Conservation (phyloP, 371 early-diverging fungal genomes). For the Mucor irregularis region DNA sequence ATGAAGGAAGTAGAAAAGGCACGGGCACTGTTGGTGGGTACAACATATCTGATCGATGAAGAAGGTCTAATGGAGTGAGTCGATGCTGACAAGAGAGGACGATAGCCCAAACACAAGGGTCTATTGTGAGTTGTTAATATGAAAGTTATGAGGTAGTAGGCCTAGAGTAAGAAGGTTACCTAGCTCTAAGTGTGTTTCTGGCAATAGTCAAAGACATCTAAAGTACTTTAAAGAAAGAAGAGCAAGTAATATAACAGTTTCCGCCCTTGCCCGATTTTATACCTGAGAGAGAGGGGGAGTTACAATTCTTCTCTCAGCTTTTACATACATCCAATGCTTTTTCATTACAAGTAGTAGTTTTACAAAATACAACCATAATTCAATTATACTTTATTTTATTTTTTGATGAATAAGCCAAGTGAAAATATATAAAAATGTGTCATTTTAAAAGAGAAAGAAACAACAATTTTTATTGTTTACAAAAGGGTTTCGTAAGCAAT, state of each 20-base stretch:
- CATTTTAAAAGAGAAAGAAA: slow-evolving; percentile 1
- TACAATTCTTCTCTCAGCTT: not conserved
- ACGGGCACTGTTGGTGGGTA: slow-evolving; percentile 1
- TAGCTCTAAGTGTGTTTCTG: not conserved
- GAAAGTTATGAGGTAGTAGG: not conserved
- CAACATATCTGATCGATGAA: not conserved
- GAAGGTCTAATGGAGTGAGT: not conserved
- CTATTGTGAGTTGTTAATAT: not conserved
- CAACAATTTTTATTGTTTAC: slow-evolving; percentile 38
- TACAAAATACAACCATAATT: not conserved
- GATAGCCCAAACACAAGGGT: slow-evolving; percentile 1
- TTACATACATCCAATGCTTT: not conserved
- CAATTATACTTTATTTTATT: not conserved
- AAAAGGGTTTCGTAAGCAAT: slow-evolving; percentile 93
- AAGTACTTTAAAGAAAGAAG: not conserved
- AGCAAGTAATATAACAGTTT: not conserved
- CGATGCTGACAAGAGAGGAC: not conserved
- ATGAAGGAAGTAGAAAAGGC: slow-evolving; percentile 6
- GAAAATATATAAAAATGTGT: no score
- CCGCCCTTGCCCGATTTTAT: no score
- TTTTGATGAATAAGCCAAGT: no score
- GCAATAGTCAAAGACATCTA: slow-evolving; percentile 8
- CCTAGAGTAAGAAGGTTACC: not conserved
- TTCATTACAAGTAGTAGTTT: not conserved
- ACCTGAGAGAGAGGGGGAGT: no score